Conservation (phyloP, 768 basidiomycete species). For the Hygrocybe punicea region DNA sequence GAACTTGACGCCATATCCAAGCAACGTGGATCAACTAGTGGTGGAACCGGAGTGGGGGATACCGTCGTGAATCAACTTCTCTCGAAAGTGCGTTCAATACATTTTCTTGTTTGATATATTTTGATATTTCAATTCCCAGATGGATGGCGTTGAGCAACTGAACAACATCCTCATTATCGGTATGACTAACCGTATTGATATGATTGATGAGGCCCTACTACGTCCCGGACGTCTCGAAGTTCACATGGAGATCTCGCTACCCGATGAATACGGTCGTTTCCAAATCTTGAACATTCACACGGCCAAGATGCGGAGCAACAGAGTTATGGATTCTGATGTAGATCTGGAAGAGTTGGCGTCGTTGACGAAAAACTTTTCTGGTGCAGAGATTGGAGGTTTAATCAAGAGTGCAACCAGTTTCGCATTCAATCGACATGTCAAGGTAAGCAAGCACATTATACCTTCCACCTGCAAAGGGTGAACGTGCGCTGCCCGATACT, state of each 20-base stretch:
- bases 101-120: neutral
- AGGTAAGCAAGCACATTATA: slow-evolving; percentile 41
- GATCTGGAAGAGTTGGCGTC: slow-evolving; percentile 77
- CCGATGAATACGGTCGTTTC: slow-evolving; percentile 85
- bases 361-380: slow-evolving; percentile 94
- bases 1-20: slow-evolving; percentile 99
- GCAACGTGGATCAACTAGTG: slow-evolving; percentile 89
- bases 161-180: slow-evolving; percentile 99
- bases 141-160: slow-evolving; percentile 98
- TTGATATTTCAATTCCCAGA: slow-evolving; percentile 43
- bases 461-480: neutral
- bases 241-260: slow-evolving; percentile 98
- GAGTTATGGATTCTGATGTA: slow-evolving; percentile 85
- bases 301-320: slow-evolving; percentile 85
- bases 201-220: slow-evolving; percentile 97
- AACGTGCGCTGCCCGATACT: neutral
- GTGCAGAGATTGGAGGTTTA: slow-evolving; percentile 92
- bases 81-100: slow-evolving; percentile 69
- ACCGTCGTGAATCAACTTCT: slow-evolving; percentile 97
- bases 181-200: slow-evolving; percentile 97
- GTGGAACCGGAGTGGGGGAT: slow-evolving; percentile 96
- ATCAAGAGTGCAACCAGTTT: slow-evolving; percentile 99
- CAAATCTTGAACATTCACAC: slow-evolving; percentile 98
- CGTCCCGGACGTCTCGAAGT: slow-evolving; percentile 98
- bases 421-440: slow-evolving; percentile 95